Base-by-base conservation (phyloP, 2,329 filamentous ascomycete genomes). In the Scedosporium boydii region DNA sequence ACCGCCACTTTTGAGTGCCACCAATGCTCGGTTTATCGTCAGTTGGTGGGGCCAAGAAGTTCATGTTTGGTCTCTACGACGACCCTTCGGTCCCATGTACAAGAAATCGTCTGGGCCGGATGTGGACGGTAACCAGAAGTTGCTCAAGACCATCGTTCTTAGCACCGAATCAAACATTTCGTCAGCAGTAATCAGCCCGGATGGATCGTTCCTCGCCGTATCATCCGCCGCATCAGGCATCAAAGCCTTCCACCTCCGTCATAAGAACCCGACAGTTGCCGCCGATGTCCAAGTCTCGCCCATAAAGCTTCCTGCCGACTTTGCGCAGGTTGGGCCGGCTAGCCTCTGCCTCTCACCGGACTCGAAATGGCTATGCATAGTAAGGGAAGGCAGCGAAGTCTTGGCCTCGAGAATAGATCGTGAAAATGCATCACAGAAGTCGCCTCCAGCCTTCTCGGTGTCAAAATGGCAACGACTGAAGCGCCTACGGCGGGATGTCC, bases 21-120 rank as follows among this genome's bases (percentile, higher is more conserved):
- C 87, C 1, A 83, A 83, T 51, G 87, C 87, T 53, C 85, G 95
- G 58, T 78, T 97, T 23, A 77, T 99, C 27, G 84, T 95, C 69
- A 91, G 90, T 72, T 98, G 92, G 90, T 98, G 93, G 91, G 90
- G 93, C 66, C 83, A 89, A 62, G 90, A 96, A 72, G 80, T 98
- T 58, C 87, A 89, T 67, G 83, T 99, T 64, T 99, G 93, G 92
- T 83, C 78, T 46, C 86, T 16, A 76, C 71, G 58, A 76, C 75
- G 64, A 74, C 80, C 4, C 14, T 46, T 60, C n/a, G 59, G 34
- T 42, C 42, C 59, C 14, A 23, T 61, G 23, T 38, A 74, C 16
- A 74, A 74, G 34, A 76, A 81, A 48, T 73, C 85, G 26, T 72
- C 80, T 55, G 72, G 77, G 53, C 68, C 69, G 21, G 69, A 72